A percentile compares a stretch with the other conserved stretches of the same genome.
Evolutionary conservation across 2,329 filamentous ascomycete species (phyloP).

Genomic region (Phialemoniopsis sp.): DNA sequence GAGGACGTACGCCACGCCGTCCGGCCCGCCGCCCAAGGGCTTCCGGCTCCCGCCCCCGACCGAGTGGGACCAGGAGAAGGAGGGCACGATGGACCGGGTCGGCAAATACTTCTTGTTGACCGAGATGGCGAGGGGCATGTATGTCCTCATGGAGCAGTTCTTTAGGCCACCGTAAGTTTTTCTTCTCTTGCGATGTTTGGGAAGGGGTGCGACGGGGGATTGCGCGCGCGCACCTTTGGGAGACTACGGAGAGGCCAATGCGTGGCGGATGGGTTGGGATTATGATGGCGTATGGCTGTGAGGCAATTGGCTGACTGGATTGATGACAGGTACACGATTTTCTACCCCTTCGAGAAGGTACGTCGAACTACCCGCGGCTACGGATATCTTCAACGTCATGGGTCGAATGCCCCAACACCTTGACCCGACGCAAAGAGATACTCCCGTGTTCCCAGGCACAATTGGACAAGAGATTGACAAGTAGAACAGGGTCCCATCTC

Average conservation of each 20-base stretch:
- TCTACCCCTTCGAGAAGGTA: constrained; percentile 96
- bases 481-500: constrained; percentile 75
- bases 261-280: no score
- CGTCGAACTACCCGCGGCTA: constrained; percentile 7
- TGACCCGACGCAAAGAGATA: no score
- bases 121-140: constrained; percentile 98
- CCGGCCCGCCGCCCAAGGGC: constrained; percentile 71
- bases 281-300: no score
- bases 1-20: constrained; percentile 59
- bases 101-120: constrained; percentile 94
- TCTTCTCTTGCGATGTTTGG: constrained; percentile 1
- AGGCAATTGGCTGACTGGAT: no score
- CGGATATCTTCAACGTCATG: constrained; percentile 11
- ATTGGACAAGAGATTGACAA: constrained; percentile 11
- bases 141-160: constrained; percentile 94
- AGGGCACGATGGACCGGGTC: constrained; percentile 75
- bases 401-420: no score
- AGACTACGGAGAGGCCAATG: no score
- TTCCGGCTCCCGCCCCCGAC: constrained; percentile 74
- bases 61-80: constrained; percentile 76
- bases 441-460: neutral
- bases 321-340: constrained; percentile 81
- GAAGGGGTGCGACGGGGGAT: neutral
- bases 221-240: no score
- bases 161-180: constrained; percentile 90